Evolutionary conservation across 1,284 basidiomycete genomes (phyloP).

Genomic region (Stereum hirsutum): DNA sequence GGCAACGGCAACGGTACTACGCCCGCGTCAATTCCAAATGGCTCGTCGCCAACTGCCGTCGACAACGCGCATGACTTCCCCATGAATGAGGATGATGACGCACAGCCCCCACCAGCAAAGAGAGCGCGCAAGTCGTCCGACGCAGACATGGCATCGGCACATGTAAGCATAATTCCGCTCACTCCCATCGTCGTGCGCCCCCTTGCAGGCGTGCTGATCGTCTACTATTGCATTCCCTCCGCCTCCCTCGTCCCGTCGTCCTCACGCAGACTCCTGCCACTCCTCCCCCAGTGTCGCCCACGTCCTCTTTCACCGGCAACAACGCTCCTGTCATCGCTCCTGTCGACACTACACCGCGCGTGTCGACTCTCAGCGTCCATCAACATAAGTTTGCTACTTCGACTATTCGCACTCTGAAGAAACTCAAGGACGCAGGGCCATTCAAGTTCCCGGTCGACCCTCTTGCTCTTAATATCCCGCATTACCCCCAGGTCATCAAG

Average conservation of each 20-base stretch:
- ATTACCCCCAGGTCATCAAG: constrained; percentile 84
- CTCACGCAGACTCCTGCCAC: constrained; percentile 54
- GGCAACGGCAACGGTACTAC: constrained; percentile 14
- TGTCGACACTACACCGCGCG: constrained; percentile 14
- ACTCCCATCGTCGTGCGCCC: constrained; percentile 39
- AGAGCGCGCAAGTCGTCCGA: constrained; percentile 45
- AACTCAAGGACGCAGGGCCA: constrained; percentile 74
- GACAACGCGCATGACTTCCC: constrained; percentile 28
- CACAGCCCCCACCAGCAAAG: constrained; percentile 64
- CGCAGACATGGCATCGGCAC: constrained; percentile 42
- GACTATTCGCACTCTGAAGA: constrained; percentile 80
- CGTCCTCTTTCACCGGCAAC: constrained; percentile 16
- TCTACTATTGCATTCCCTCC: constrained; percentile 24
- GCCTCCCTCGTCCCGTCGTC: constrained; percentile 20
- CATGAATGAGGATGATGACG: constrained; percentile 34
- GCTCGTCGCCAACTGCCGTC: constrained; percentile 25
- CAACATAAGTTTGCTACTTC: constrained; percentile 83
- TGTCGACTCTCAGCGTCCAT: constrained; percentile 39
- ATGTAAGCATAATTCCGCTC: constrained; percentile 53
- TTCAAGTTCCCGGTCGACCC: constrained; percentile 90
- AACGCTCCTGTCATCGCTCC: too few species aligned
- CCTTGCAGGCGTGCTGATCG: constrained; percentile 48
- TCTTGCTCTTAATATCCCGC: constrained; percentile 85
- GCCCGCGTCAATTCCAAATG: constrained; percentile 19
- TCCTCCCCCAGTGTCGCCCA: constrained; percentile 42